A percentile compares a stretch with the other conserved stretches of the same genome.
These are phyloP conservation scores for Pseudozyma pruni DNA, from an alignment of 1,284 basidiomycete species.

Conservation along the genomic window DNA sequence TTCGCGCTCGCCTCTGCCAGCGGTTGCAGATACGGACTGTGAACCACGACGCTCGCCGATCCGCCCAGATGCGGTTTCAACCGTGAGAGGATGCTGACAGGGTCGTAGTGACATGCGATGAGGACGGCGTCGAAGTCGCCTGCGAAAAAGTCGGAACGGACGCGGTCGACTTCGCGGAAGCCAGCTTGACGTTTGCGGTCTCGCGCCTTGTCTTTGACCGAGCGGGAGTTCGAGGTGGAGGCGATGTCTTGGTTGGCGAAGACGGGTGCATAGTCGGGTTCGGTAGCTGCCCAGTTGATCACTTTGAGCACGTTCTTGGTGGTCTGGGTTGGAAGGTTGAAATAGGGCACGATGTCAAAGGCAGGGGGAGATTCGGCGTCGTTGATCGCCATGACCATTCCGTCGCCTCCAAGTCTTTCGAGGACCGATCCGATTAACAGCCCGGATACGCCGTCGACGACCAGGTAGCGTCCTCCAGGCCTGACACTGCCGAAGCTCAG, in stretches of 20 bases:
- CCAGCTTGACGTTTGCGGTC: slow-evolving; percentile 48
- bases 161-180: slow-evolving; percentile 57
- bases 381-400: slow-evolving; percentile 84
- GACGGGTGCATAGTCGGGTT: slow-evolving; percentile 42
- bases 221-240: slow-evolving; percentile 1
- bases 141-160: slow-evolving; percentile 82
- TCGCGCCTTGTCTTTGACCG: slow-evolving; percentile 39
- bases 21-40: slow-evolving; percentile 80
- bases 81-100: slow-evolving; percentile 81
- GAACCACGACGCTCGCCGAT: slow-evolving; percentile 85
- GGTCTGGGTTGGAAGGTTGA: slow-evolving; percentile 72
- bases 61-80: slow-evolving; percentile 82
- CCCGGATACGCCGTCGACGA: slow-evolving; percentile 86
- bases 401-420: slow-evolving; percentile 77
- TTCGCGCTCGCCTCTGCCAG: slow-evolving; percentile 81
- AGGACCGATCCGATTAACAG: slow-evolving; percentile 87
- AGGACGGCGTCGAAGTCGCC: slow-evolving; percentile 77
- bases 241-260: slow-evolving; percentile 31
- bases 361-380: slow-evolving; percentile 93
- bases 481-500: slow-evolving; percentile 83
- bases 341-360: slow-evolving; percentile 86
- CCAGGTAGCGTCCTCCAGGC: slow-evolving; percentile 86
- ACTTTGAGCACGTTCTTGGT: slow-evolving; percentile 38
- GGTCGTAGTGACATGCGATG: slow-evolving; percentile 85
- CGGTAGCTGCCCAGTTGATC: slow-evolving; percentile 60